Conservation (phyloP, 495 filamentous ascomycete genomes). For the Podospora comata region DNA sequence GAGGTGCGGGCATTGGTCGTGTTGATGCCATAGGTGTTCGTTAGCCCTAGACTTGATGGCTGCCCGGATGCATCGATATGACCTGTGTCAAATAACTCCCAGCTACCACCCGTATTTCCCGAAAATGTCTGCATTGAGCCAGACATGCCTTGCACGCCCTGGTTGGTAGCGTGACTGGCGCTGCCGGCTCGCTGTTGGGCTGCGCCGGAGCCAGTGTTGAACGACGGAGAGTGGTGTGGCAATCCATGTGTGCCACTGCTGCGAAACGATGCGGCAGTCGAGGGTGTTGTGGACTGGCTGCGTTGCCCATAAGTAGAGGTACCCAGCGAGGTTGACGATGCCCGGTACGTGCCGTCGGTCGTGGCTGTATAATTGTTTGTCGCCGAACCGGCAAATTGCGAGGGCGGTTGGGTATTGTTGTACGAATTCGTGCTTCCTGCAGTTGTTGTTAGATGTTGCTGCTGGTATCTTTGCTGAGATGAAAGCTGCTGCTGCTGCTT, state of each 20-base stretch:
- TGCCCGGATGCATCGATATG: conserved; percentile 36
- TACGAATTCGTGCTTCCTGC: conserved; percentile 38
- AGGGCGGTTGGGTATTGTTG: conserved; percentile 40
- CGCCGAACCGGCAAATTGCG: conserved; percentile 42
- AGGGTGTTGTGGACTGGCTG: conserved; percentile 38
- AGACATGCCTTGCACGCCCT: conserved; percentile 28
- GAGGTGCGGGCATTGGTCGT: conserved; percentile 20
- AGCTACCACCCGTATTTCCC: conserved; percentile 28
- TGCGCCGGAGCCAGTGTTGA: conserved; percentile 21
- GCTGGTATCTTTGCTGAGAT: conserved; percentile 43
- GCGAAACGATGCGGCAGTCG: conserved; percentile 35
- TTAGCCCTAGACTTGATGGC: conserved; percentile 25
- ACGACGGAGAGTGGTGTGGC: conserved; percentile 39
- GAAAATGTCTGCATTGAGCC: conserved; percentile 25
- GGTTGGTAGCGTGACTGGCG: conserved; percentile 24
- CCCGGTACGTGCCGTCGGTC: conserved; percentile 40
- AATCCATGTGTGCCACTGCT: conserved; percentile 33
- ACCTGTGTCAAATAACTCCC: conserved; percentile 39
- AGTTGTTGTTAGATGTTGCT: conserved; percentile 36
- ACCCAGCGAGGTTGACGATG: conserved; percentile 27
- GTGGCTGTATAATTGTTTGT: conserved; percentile 35
- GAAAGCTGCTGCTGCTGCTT: conserved; percentile 26
- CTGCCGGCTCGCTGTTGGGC: conserved; percentile 27
- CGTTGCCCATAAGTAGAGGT: conserved; percentile 38
- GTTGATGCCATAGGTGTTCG: conserved; percentile 24